Conservation (phyloP, 2,329 filamentous ascomycete species). For the Cercospora sp. region DNA sequence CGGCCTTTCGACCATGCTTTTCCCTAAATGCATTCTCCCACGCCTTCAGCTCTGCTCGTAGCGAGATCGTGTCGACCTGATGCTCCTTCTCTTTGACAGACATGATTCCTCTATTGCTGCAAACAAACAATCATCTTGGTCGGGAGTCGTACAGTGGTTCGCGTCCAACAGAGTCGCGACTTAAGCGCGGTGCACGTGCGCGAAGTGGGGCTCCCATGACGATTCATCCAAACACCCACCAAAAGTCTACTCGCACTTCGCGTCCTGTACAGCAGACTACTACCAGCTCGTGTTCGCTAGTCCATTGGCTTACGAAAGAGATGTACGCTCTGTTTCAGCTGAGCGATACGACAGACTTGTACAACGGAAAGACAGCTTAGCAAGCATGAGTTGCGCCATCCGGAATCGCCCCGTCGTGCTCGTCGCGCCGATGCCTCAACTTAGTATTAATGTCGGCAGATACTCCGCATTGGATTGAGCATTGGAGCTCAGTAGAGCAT, state of each 20-base stretch:
- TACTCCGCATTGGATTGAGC: neutral
- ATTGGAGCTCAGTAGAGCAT: neutral
- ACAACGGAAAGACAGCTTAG: neutral
- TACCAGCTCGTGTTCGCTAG: neutral
- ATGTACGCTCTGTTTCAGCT: neutral
- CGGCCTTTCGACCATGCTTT: conserved; percentile 64
- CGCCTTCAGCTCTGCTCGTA: conserved; percentile 69
- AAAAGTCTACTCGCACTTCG: neutral
- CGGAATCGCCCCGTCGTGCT: conserved; percentile 6
- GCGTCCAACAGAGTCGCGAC: conserved; percentile 7
- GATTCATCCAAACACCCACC: neutral
- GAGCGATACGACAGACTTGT: neutral
- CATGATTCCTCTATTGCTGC: conserved; percentile 4
- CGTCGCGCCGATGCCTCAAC: neutral
- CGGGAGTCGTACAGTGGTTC: conserved; percentile 5
- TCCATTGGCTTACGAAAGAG: neutral
- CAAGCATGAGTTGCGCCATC: neutral
- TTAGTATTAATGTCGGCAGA: neutral
- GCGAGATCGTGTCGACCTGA: conserved; percentile 21
- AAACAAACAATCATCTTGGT: neutral
- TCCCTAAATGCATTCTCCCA: conserved; percentile 71
- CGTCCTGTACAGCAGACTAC: neutral
- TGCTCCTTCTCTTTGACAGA: conserved; percentile 21
- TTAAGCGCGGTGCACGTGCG: conserved; percentile 10
- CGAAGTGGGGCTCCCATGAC: conserved; percentile 4